phyloP scores from a whole-genome alignment of 306 rosid species.

The Fragaria iinumae region DNA sequence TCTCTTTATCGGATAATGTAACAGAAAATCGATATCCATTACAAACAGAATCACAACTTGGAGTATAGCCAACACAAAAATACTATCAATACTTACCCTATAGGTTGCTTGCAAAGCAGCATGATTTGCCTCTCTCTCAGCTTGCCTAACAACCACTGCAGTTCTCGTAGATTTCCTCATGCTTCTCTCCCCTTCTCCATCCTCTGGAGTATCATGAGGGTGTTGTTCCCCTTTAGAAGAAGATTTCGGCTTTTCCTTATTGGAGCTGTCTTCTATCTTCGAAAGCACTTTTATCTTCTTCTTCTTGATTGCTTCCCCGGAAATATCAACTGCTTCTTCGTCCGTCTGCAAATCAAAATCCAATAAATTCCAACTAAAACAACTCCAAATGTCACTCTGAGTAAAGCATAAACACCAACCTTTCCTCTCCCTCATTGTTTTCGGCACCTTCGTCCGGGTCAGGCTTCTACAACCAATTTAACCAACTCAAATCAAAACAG shows the following conservation, averaged over 20 bases:
- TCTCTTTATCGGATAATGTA: slow-evolving; percentile 68
- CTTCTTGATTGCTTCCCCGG: slow-evolving; percentile 69
- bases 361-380: background rate
- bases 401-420: slow-evolving; percentile 29
- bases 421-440: slow-evolving; percentile 53
- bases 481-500: slow-evolving; percentile 1
- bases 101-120: slow-evolving; percentile 84
- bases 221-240: slow-evolving; percentile 49
- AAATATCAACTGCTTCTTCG: slow-evolving; percentile 57
- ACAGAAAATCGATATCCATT: slow-evolving; percentile 15
- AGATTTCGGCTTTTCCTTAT: slow-evolving; percentile 36
- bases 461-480: slow-evolving; percentile 57
- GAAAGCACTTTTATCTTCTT: slow-evolving; percentile 60
- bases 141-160: slow-evolving; percentile 86
- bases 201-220: slow-evolving; percentile 55
- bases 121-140: slow-evolving; percentile 95
- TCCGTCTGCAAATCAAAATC: slow-evolving; percentile 34
- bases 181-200: slow-evolving; percentile 62
- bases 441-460: slow-evolving; percentile 73
- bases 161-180: slow-evolving; percentile 87
- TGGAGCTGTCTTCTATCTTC: slow-evolving; percentile 41
- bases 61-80: slow-evolving; percentile 1
- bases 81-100: slow-evolving; percentile 50
- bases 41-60: background rate
- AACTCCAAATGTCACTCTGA: background rate